Evolutionary conservation across 768 basidiomycete genomes (phyloP), one percentile per base, ranked within the genome.

Genomic region (Termitomyces sp.): DNA sequence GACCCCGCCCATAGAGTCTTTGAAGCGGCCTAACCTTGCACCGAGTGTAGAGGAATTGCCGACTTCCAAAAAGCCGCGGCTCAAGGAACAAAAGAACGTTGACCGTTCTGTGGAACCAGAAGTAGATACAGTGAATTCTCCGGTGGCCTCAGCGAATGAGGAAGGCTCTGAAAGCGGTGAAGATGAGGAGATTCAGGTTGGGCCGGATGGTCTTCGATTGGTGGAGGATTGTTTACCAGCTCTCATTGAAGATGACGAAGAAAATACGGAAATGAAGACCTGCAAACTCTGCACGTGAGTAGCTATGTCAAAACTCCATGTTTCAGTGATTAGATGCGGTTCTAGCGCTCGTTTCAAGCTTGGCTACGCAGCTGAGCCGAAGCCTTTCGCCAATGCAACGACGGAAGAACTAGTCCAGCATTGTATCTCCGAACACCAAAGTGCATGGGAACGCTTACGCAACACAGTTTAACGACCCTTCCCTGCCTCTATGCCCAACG

Each of bases 221-320:
- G 65, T 71, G 28, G 60, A 70, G 22, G 74, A 77, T 54, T 75
- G 80, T 53, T 62, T 81, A 21, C 69, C 68, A 52, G 73, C 72
- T 11, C 69, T 83, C 24, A 74, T 82, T 22, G 70, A 66, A 11
- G 65, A 66, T 19, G 66, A 67, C 14, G 68, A 69, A 5, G 61
- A 65, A 9, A 63, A 65, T 38, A 65, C 61, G 24, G 68, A 65
- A 4, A 56, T 58, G 40, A 60, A 70, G 37, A 71, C 70, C 41
- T 85, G 84, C 55, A 69, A 64, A 47, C 68, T 82, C 35, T 86
- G 84, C 77, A 60, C 68, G 84, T 82, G 52, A 66, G 83, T 74
- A 48, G 37, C 49, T 15, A 54, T 47, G 30, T 58, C 32, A 34
- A 30, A 41, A 24, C n/a, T 35, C 10, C 21, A 45, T 21, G 15